These are phyloP conservation scores for Fusarium paranaense DNA, from an alignment of 2,329 filamentous ascomycete species.

Conservation along the genomic window DNA sequence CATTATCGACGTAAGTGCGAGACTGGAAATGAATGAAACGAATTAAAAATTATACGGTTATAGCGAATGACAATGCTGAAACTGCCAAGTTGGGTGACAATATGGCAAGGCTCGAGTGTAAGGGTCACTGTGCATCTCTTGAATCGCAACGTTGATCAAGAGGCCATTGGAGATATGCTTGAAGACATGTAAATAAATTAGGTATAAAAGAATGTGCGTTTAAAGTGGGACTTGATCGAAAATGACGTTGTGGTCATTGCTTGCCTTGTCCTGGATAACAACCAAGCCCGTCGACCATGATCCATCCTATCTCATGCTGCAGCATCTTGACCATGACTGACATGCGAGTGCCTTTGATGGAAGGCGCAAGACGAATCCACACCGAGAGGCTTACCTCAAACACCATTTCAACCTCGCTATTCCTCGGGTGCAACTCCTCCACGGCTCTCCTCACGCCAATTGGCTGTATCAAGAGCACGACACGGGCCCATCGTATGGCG, in stretches of 20 bases:
- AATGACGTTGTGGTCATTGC: background rate
- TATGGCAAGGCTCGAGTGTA: background rate
- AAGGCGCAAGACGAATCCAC: background rate
- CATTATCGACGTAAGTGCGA: background rate
- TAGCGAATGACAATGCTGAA: background rate
- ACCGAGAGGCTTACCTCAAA: background rate
- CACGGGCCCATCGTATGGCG: constrained; percentile 23
- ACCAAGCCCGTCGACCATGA: background rate
- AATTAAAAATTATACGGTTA: background rate
- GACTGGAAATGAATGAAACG: background rate
- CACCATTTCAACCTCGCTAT: background rate
- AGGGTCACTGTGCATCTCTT: background rate
- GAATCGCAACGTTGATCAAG: background rate
- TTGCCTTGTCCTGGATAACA: background rate
- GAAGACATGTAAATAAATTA: background rate
- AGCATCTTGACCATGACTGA: background rate
- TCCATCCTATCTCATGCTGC: background rate
- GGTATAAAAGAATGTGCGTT: background rate
- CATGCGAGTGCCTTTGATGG: background rate
- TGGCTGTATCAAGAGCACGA: constrained; percentile 15
- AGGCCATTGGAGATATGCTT: background rate
- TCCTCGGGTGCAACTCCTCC: background rate
- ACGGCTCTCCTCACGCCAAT: background rate
- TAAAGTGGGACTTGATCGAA: background rate
- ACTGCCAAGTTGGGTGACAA: background rate